Base-by-base conservation (phyloP, 192 early-diverging fungal species). In the Gaertneriomyces sp. region DNA sequence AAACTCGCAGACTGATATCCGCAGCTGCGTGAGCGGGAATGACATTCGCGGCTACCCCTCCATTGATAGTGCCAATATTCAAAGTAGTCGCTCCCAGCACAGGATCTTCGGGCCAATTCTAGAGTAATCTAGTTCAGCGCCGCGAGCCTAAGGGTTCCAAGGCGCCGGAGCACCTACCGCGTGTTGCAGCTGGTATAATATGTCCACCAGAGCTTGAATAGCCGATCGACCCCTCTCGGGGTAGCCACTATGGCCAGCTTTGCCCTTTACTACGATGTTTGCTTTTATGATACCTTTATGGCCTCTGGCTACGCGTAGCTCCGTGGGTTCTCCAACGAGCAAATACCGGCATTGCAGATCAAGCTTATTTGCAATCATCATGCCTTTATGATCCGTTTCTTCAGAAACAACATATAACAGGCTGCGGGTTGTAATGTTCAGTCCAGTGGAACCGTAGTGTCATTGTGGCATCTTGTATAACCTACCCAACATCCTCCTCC, bases 241-340 rank as follows among this genome's bases (percentile, higher is more conserved):
- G 17, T 80, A 79, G 12, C 79, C 79, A n/a, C 66, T 70, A 60
- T 79, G 78, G 0, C 63, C 63, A 1, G 78, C 78, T 71, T 47
- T 49, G 9, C 42, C 19, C 4, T 41, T 52, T 12, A 2, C 51
- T 5, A 61, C 5, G 38, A 54, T n/a, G 19, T 57, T 50, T 4
- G 69, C 54, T 75, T 74, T 58, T 58, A 80, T 50, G 40, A 74
- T 72, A 38, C 80, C 80, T 68, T 82, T 82, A 61, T 82, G 80
- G n/a, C 80, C 80, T 25, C 70, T 42, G 11, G 80, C 80, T 47
- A 80, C 56, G 4, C 63, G 51, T 0, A 70, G 69, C 59, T 82
- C 80, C 39, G 80, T 82, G 20, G 80, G 80, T 44, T 82, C 80
- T n/a, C 80, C 80, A 9, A 76, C 79, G 60, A 80, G 61, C 42